Base-by-base conservation (phyloP, 2,329 filamentous ascomycete species). In the Arthroderma sp. region DNA sequence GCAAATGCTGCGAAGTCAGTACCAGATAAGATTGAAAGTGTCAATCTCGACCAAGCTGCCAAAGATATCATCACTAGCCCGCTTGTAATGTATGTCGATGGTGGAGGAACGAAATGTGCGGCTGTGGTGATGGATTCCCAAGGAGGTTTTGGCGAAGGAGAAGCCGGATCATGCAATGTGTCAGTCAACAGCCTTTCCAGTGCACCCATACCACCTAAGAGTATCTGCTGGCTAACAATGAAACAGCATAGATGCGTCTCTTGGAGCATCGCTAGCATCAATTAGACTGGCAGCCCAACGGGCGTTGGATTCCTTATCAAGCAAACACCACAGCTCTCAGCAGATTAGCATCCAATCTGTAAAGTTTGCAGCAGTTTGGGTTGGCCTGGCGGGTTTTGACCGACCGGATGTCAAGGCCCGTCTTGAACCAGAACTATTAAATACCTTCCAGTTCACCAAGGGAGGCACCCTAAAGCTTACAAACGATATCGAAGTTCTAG, bases 51-150 rank as follows among this genome's bases (percentile, higher is more conserved):
- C 6, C 42, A 40, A 33, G 40, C n/a, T 3, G 15, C 31, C 29
- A 38, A 29, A 15, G 41, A 48, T 4, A 46, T 52, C 4, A 30
- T 42, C 9, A 38, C 36, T 40, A 6, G 42, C 11, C 27, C 44
- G 38, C 29, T 55, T 42, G 55, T 61, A 3, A 52, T 69, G 1
- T 67, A 65, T 33, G 57, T 69, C 11, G 66, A 69, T 52, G 65
- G 64, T 0, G 66, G 66, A 10, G 66, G 65, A 1, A 65, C 57
- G 3, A 67, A 66, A 47, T 67, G 65, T 47, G 64, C 62, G 15
- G 66, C 65, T n/a, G 57, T 56, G 2, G 46, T 65, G 7, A 46
- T 61, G 4, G 54, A 57, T 10, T 43, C 45, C 1, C 43, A 53
- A 11, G 60, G 59, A 2, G 38, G 49, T 4, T 41, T 52, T 0